Evolutionary conservation across 306 rosid species (phyloP).

Genomic region (Luffa acutangula): DNA sequence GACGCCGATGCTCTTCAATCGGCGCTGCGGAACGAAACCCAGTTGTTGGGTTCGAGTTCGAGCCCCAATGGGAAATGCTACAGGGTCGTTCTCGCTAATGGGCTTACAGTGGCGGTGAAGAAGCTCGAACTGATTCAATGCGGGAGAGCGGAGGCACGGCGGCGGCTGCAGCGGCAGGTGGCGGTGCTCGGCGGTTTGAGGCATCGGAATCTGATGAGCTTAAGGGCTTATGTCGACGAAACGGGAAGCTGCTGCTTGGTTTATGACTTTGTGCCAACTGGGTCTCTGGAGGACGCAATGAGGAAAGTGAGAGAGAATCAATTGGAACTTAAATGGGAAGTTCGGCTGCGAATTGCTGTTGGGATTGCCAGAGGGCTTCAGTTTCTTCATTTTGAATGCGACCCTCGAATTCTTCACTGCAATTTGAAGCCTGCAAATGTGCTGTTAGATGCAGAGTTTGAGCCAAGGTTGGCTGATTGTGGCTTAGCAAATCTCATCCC

Average conservation of each 20-base stretch:
- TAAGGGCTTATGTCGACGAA: slow-evolving; percentile 77
- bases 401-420: slow-evolving; percentile 64
- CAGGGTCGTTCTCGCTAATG: slow-evolving; percentile 78
- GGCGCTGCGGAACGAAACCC: slow-evolving; percentile 53
- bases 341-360: slow-evolving; percentile 74
- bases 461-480: slow-evolving; percentile 77
- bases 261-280: slow-evolving; percentile 66
- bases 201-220: slow-evolving; percentile 81
- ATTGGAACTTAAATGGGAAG: slow-evolving; percentile 72
- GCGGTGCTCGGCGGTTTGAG: slow-evolving; percentile 65
- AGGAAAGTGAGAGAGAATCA: slow-evolving; percentile 56
- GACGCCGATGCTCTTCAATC: slow-evolving; percentile 61
- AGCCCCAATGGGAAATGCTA: slow-evolving; percentile 61
- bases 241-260: slow-evolving; percentile 58
- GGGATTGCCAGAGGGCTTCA: slow-evolving; percentile 91
- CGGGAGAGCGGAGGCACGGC: slow-evolving; percentile 38
- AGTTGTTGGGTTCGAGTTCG: slow-evolving; percentile 72
- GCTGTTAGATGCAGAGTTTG: slow-evolving; percentile 69
- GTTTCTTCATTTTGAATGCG: slow-evolving; percentile 67
- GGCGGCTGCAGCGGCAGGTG: slow-evolving; percentile 59
- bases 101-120: slow-evolving; percentile 68
- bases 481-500: slow-evolving; percentile 66
- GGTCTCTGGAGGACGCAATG: slow-evolving; percentile 69
- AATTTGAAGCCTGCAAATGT: slow-evolving; percentile 86
- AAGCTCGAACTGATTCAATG: slow-evolving; percentile 49